Evolutionary conservation across 2,329 filamentous ascomycete genomes (phyloP), one percentile per base, ranked within the genome.

Genomic region (Cryphonectria radicalis): DNA sequence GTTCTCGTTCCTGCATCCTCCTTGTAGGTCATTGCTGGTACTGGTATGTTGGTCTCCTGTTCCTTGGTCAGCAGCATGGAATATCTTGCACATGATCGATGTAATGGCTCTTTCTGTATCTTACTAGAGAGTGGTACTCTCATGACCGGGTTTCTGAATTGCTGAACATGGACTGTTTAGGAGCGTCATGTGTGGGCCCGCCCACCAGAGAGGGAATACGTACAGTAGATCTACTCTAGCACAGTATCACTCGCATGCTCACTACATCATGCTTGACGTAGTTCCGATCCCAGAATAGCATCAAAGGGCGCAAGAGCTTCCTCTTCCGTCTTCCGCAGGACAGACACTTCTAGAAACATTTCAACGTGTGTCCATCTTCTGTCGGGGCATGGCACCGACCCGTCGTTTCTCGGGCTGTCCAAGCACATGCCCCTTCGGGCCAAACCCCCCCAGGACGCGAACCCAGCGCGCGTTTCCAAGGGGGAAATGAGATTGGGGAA

Each of bases 401-500:
- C 19, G 28, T 64, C 46, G 42, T 22, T 8, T 8, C 43, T 40
- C 28, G 32, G n/a, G 19, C 19, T 35, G 8, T 19, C n/a, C n/a
- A 32, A 42, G 60, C 46, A 69, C 59, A 69, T 69, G 59, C 60
- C 67, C 60, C 59, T 64, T 64, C 46, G 67, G 67, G 67, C 6
- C 35, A 46, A 19, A 13, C n/a, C 22, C 13, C 10, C n/a, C 8
- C 13, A 14, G 14, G 55, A 67, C n/a, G 28, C 25, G n/a, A 19
- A 40, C 55, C 53, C 19, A 28, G 43, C 22, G 43, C 19, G 42
- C 32, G 25, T 53, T 32, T 5, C 10, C 46, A 50, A n/a, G 17
- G 25, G 57, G 28, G 59, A 68, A 63, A 68, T 63, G 32, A 63
- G 50, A 53, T n/a, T 32, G 28, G 28, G 46, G 46, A n/a, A 50